Evolutionary conservation across 371 early-diverging fungal species (phyloP), one percentile per base, ranked within the genome.

Genomic region (Mortierella sp.): DNA sequence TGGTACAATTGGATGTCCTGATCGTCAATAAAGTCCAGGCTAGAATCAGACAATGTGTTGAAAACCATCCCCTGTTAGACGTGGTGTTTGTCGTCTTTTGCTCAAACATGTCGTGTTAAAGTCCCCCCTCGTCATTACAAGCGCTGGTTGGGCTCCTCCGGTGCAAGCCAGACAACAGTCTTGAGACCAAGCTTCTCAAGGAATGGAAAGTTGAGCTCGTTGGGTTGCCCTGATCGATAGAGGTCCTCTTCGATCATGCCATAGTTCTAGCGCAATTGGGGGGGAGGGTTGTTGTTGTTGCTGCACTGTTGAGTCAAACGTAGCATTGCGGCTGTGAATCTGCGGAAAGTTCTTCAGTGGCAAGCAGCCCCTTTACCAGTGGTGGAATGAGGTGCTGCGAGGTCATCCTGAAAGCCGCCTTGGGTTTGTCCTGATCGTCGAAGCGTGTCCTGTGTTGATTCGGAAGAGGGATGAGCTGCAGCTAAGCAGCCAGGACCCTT

Each of bases 161-260:
- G 95, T 13, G 97, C 96, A 19, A 98, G 88, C 90, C 94, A 97
- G 0, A 95, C 88, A 34, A 98, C 91, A 8, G 95, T 94, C 56
- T 92, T 92, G 53, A 98, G 84, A 0, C 94, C 96, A 1, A 98
- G 90, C 71, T 93, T 95, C 65, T 97, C 98, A 57, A 97, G 84
- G 63, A 97, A 96, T 0, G 98, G 98, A 78, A 97, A 97, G 83
- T 96, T 98, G 57, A 97, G 88, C 79, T 98, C 98, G 73, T 96
- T 97, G 7, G 98, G 98, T 78, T 96, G 96, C n/a, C 98, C 98
- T 22, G 95, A 96, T 50, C 98, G 89, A 81, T 96, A 98, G 10
- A 97, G 86, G 72, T 96, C 93, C 74, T 96, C 96, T 80, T 98
- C 98, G 47, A 96, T 92, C 88, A 96, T 91, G 22, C 97, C 97